phyloP scores from a whole-genome alignment of 2,329 filamentous ascomycete species.

The Aspergillaceae sp. region DNA sequence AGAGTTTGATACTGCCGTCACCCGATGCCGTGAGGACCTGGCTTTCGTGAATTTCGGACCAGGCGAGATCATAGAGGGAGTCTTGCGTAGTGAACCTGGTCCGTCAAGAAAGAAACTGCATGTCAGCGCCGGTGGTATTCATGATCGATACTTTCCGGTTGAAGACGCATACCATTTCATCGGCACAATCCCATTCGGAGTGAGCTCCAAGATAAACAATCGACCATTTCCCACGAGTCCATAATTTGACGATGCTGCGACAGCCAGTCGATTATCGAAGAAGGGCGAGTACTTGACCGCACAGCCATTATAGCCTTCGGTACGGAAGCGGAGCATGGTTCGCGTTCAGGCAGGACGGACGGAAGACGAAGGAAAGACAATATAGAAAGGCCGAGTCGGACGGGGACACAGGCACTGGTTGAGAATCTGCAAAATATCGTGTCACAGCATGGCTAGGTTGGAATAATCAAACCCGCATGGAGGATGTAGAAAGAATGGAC shows the following conservation, averaged over 20 bases:
- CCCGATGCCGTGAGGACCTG: constrained; percentile 83
- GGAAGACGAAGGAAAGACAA: not conserved
- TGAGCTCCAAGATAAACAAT: constrained; percentile 74
- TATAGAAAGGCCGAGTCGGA: not conserved
- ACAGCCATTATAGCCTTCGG: constrained; percentile 89
- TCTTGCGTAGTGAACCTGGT: constrained; percentile 90
- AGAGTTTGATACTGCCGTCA: constrained; percentile 90
- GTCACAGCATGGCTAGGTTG: not conserved
- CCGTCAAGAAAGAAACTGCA: not conserved
- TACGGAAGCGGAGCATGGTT: constrained; percentile 86
- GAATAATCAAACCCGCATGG: not conserved
- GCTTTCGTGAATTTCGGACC: constrained; percentile 95
- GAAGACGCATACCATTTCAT: constrained; percentile 58
- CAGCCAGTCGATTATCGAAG: constrained; percentile 88
- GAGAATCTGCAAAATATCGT: not conserved
- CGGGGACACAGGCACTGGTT: not conserved
- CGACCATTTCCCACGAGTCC: constrained; percentile 94
- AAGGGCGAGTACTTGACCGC: constrained; percentile 98
- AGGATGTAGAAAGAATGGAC: not conserved
- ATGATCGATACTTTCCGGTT: too few relatives aligned
- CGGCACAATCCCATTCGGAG: constrained; percentile 70
- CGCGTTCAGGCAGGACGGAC: not conserved
- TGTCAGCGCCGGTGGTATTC: too few relatives aligned
- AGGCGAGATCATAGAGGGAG: constrained; percentile 85
- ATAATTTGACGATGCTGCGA: constrained; percentile 87